Conservation (phyloP, 2,329 filamentous ascomycete species). For the Fusarium sp. region DNA sequence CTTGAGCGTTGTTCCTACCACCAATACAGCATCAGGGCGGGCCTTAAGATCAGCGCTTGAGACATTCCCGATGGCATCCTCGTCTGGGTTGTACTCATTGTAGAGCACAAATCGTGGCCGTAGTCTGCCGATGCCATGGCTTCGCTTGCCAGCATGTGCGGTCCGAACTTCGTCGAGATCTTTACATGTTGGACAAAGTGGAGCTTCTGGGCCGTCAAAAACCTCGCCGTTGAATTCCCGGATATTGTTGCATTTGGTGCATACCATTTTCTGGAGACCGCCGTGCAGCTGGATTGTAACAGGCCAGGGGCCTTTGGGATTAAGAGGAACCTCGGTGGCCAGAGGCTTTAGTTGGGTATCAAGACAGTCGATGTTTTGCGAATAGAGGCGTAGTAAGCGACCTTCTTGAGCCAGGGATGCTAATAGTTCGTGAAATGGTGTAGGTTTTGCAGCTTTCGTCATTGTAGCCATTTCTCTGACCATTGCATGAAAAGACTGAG, state of each 20-base stretch:
- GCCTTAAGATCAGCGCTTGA: slow-evolving; percentile 85
- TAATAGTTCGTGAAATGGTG: slow-evolving; percentile 91
- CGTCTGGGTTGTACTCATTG: slow-evolving; percentile 96
- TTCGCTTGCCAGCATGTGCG: slow-evolving; percentile 81
- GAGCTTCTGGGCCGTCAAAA: slow-evolving; percentile 86
- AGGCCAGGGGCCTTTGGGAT: slow-evolving; percentile 88
- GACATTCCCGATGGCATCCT: slow-evolving; percentile 93
- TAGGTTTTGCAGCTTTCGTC: slow-evolving; percentile 80
- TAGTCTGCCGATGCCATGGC: slow-evolving; percentile 89
- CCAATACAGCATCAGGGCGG: slow-evolving; percentile 89
- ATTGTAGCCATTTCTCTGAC: slow-evolving; percentile 86
- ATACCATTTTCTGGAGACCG: slow-evolving; percentile 94
- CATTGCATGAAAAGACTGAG: slow-evolving; percentile 94
- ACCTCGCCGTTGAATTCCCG: slow-evolving; percentile 79
- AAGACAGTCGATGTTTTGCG: slow-evolving; percentile 96
- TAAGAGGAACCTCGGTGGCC: slow-evolving; percentile 81
- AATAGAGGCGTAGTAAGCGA: slow-evolving; percentile 88
- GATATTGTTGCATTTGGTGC: slow-evolving; percentile 87
- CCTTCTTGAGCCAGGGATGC: slow-evolving; percentile 89
- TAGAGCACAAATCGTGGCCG: slow-evolving; percentile 95
- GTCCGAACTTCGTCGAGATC: slow-evolving; percentile 80
- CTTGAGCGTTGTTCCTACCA: slow-evolving; percentile 95
- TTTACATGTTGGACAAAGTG: slow-evolving; percentile 79
- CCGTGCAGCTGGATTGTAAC: slow-evolving; percentile 93
- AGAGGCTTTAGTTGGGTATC: slow-evolving; percentile 86